Evolutionary conservation across 108 stramenopile genomes (phyloP).

Genomic region (Schizochytrium sp.): DNA sequence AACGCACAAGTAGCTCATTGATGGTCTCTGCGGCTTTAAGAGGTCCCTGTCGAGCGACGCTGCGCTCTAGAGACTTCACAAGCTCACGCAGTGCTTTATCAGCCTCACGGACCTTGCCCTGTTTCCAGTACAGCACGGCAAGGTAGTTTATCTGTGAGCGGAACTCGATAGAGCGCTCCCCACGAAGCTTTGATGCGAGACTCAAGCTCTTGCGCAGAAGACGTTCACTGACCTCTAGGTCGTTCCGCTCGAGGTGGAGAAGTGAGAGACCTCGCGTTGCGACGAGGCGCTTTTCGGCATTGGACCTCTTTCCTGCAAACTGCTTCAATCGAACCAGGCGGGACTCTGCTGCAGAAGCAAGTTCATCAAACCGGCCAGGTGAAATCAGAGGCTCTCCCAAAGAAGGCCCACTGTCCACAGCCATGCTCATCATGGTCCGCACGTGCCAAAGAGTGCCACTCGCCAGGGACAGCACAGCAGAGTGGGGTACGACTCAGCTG

Average conservation of each 20-base stretch:
- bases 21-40: not conserved
- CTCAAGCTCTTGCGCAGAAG: constrained; percentile 28
- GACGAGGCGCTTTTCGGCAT: constrained; percentile 7
- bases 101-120: not conserved
- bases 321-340: constrained; percentile 2
- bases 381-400: constrained; percentile 53
- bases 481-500: too few species aligned
- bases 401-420: too few species aligned
- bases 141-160: constrained; percentile 41
- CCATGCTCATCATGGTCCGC: too few species aligned
- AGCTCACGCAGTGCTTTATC: not conserved
- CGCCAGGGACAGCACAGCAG: too few species aligned
- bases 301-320: not conserved
- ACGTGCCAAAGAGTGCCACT: too few species aligned
- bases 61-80: constrained; percentile 1
- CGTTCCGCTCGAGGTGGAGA: constrained; percentile 30
- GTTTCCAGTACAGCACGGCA: constrained; percentile 36
- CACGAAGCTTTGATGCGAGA: constrained; percentile 38
- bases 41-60: not conserved
- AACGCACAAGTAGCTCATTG: constrained; percentile 21
- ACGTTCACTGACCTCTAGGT: not conserved
- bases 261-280: constrained; percentile 48
- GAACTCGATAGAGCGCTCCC: constrained; percentile 57
- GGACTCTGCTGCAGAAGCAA: not conserved
- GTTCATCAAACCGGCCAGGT: not conserved